Evolutionary conservation across 2,329 filamentous ascomycete genomes (phyloP), one percentile per base, ranked within the genome.

Genomic region (Madurella mycetomatis): DNA sequence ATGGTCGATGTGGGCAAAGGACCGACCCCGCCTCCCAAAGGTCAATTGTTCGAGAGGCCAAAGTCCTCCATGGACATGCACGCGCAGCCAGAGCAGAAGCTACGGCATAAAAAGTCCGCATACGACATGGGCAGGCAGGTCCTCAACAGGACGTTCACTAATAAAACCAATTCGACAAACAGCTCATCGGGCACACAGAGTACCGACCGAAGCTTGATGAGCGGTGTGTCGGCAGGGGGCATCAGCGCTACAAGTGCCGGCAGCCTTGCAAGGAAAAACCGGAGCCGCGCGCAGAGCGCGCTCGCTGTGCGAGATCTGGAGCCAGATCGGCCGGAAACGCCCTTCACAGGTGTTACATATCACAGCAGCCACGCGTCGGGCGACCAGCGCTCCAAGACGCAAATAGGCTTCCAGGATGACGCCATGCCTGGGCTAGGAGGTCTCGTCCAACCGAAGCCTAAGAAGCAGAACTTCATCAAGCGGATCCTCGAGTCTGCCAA

Each of bases 201-300:
- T 67, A 96, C 90, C 15, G 85, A 86, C 62, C 84, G 87, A 63
- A 97, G 90, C 65, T 71, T 99, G 42, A 96, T 96, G 92, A 97
- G 92, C 69, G 94, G 92, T 2, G 80, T 83, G 49, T 97, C 94
- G 50, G 94, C 94, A 0, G 86, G 92, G 48, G 92, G 82, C 12
- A 90, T 96, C 71, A 97, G 92, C 69, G 89, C 91, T 48, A 97
- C 94, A 15, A 97, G 94, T 71, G 94, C 94, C 15, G 94, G 92
- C 51, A 97, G 92, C 71, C 83, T 95, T 60, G 92, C 91, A 31
- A 84, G 92, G 57, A 88, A 88, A 65, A 87, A 86, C 65, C 71
- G 78, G 66, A 71, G 61, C 67, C 70, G 85, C 58, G 78, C 86
- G 15, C 82, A 83, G 59, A 90, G 86, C 65, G 83, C 84, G 2